Base-by-base conservation (phyloP, 2,329 filamentous ascomycete genomes). In the Hirsutella rhossiliensis region DNA sequence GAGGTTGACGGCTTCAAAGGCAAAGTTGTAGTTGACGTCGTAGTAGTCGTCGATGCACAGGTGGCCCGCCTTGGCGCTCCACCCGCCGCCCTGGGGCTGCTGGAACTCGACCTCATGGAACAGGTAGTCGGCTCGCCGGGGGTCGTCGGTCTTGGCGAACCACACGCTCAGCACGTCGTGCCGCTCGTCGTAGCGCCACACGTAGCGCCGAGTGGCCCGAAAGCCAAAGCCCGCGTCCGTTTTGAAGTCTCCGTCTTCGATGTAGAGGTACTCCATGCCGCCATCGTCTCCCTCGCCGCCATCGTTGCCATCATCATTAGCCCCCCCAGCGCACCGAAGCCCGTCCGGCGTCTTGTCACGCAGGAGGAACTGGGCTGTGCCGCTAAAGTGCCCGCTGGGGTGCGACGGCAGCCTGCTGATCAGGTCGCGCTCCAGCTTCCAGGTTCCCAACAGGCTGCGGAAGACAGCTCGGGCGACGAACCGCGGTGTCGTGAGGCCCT, bases 41-140 rank as follows among this genome's bases (percentile, higher is more conserved):
- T 88, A 88, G 50, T 78, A 78, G 54, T 89, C 84, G 23, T 82
- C 71, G 19, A 79, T 71, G 56, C 84, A 88, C 18, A 86, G 62
- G 58, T 89, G 84, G 12, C 77, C 75, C 0, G 81, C 78, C 51
- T 71, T 78, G 0, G 82, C 84, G 37, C 65, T 61, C 78, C 82
- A 85, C 1, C 72, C 73, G 3, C 52, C 48, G 2, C 52, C 53
- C 0, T 52, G 53, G 0, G 67, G 64, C 9, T 65, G 50, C 19
- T 65, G 46, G 51, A 88, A 84, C 45, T 82, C 72, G n/a, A 88
- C 64, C 49, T 80, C 73, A 53, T 88, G 84, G 59, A 89, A 90
- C 18, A 88, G 64, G 49, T 87, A 84, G 55, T 87, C 84, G 0
- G 80, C 79, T 13, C 71, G 70, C 44, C 67, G 67, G 15, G 69